A percentile compares a stretch with the other conserved stretches of the same genome.
Evolutionary conservation across 176 grass and related monocot genomes (phyloP).

Genomic region (Oryza glaberrima): DNA sequence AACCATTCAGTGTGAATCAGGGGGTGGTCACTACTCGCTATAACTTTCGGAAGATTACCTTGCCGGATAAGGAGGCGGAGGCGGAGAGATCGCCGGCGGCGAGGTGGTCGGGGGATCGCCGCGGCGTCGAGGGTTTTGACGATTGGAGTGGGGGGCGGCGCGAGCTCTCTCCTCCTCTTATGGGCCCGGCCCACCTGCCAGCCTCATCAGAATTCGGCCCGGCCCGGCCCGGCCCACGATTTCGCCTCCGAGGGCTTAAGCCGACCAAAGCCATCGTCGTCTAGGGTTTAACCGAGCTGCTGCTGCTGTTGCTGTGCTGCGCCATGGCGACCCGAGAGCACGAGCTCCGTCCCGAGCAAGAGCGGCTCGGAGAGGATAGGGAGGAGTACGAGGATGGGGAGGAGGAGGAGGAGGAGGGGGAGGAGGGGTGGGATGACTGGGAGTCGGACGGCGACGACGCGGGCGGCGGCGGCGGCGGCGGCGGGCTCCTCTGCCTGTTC

Average conservation of each 20-base stretch:
- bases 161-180: background rate
- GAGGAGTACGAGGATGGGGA: conserved; percentile 38
- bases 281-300: conserved; percentile 38
- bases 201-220: background rate
- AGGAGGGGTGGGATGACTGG: conserved; percentile 90
- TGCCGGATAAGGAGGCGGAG: background rate
- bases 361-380: background rate
- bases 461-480: background rate
- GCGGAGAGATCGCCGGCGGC: background rate
- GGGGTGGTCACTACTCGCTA: background rate
- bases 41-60: background rate
- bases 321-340: conserved; percentile 31
- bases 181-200: background rate
- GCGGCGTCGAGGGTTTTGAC: background rate
- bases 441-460: conserved; percentile 60
- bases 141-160: background rate
- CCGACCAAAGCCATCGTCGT: background rate
- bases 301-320: background rate
- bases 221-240: background rate
- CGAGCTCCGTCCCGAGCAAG: conserved; percentile 26
- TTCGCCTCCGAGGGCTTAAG: background rate
- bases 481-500: conserved; percentile 73
- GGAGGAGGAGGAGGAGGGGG: conserved; percentile 44
- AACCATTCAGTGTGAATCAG: background rate
- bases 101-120: background rate